Conservation (phyloP, 805 yeast species). For the Starmerella bombi region DNA sequence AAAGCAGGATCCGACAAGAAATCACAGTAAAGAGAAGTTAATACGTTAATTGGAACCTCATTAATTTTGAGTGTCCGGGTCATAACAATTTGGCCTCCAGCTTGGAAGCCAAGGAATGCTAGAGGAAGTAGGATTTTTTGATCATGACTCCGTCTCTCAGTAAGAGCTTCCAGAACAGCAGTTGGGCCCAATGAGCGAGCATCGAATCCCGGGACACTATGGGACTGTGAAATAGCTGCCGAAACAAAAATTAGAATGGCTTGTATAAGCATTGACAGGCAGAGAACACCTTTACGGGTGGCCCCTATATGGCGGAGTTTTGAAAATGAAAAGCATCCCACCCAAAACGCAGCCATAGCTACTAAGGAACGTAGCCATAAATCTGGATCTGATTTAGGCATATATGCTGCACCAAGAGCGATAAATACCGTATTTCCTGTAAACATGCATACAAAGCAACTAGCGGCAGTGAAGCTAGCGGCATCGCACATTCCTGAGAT, state of each 20-base stretch:
- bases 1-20: slow-evolving; percentile 12
- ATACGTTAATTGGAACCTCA: slow-evolving; percentile 14
- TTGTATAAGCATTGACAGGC: slow-evolving; percentile 8
- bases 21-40: slow-evolving; percentile 15
- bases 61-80: slow-evolving; percentile 10
- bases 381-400: slow-evolving; percentile 5
- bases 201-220: slow-evolving; percentile 3
- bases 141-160: background rate
- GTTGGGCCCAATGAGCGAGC: slow-evolving; percentile 3
- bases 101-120: slow-evolving; percentile 13
- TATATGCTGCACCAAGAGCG: slow-evolving; percentile 11
- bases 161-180: background rate
- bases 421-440: slow-evolving; percentile 15
- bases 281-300: slow-evolving; percentile 4
- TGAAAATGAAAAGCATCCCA: slow-evolving; percentile 12
- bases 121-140: slow-evolving; percentile 7
- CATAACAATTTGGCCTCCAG: slow-evolving; percentile 15
- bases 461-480: slow-evolving; percentile 12
- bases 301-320: slow-evolving; percentile 9
- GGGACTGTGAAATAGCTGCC: slow-evolving; percentile 11
- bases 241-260: slow-evolving; percentile 6
- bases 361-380: slow-evolving; percentile 13
- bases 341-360: slow-evolving; percentile 10
- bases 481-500: slow-evolving; percentile 15
- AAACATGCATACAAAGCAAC: slow-evolving; percentile 12